Evolutionary conservation across 2,329 filamentous ascomycete genomes (phyloP), one percentile per base, ranked within the genome.

Genomic region (Epicoccum sorghinum): DNA sequence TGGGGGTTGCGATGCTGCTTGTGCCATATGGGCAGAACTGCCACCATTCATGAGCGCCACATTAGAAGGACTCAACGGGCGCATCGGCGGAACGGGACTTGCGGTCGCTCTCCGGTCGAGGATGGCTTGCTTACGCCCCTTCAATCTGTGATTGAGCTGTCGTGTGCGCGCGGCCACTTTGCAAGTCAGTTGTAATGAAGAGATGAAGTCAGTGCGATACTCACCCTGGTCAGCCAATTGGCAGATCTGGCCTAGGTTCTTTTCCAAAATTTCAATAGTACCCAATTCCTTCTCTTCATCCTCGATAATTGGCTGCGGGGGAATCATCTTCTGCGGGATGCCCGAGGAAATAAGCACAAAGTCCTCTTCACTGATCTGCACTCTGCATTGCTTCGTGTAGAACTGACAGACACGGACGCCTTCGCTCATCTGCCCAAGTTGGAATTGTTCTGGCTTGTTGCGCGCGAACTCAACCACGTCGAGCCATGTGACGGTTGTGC

Each of bases 311-410:
- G 91, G 90, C 59, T 93, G 86, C 12, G 89, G 87, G 2, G 91
- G 88, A 14, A 92, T 91, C 75, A 92, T 84, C 69, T 91, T 88
- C 73, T 96, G 90, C 9, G 93, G 85, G 61, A 90, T 89, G 25
- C 91, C 91, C 35, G 89, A 93, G 49, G 87, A 86, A 61, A 96
- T 93, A 61, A 96, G 79, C 37, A 92, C 83, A 81, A 88, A 96
- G 70, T 96, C 91, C 71, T 96, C 91, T 72, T 96, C 91, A 14
- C 86, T 87, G 57, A 96, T 93, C 76, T 96, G 90, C 7, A 96
- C 88, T 42, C 89, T 85, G 61, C 88, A 83, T 57, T 92, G 89
- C 69, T 92, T 92, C 60, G 91, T 87, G 68, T 87, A 86, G 73
- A 96, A 95, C 59, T 91, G 89, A 69, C 91, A 96, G 47, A 89